Percentiles rank a stretch among this genome's conserved stretches.
Conservation (phyloP, 805 yeast genomes). For the Monosporozyma siamensis region DNA sequence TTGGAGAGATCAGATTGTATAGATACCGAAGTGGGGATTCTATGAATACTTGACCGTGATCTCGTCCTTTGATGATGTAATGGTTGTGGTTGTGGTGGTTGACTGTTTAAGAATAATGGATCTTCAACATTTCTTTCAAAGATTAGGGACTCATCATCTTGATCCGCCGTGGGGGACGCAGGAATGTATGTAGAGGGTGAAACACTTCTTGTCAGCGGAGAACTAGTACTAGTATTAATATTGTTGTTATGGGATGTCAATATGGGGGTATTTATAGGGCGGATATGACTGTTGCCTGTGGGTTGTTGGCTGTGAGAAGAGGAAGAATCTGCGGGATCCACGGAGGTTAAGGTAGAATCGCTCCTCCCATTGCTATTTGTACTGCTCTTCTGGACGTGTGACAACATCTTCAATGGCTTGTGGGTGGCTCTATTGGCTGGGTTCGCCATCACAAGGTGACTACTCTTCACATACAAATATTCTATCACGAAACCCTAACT, state of each 20-base stretch:
- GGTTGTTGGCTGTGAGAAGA: too few species aligned
- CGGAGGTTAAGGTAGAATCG: neutral
- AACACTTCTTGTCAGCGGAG: too few species aligned
- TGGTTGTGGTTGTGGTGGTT: too few species aligned
- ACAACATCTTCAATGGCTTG: neutral
- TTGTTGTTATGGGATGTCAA: too few species aligned
- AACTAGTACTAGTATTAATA: too few species aligned
- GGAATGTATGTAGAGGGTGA: too few species aligned
- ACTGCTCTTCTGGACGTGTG: neutral
- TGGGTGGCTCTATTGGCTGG: neutral
- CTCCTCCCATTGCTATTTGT: neutral
- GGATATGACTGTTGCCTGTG: too few species aligned
- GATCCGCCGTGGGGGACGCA: neutral
- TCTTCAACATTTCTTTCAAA: slow-evolving; percentile 65
- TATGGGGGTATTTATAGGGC: too few species aligned
- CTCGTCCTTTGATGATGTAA: too few species aligned
- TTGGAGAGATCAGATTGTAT: slow-evolving; percentile 2
- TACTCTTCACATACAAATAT: neutral
- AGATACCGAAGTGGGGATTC: neutral
- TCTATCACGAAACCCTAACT: neutral
- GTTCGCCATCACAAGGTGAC: too few species aligned
- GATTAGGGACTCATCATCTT: slow-evolving; percentile 34
- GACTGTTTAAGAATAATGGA: slow-evolving; percentile 27
- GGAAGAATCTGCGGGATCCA: too few species aligned
- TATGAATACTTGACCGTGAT: neutral